A percentile compares a stretch with the other conserved stretches of the same genome.
Conservation (phyloP, 2,329 filamentous ascomycete species). For the Aspergillus aculeatinus region DNA sequence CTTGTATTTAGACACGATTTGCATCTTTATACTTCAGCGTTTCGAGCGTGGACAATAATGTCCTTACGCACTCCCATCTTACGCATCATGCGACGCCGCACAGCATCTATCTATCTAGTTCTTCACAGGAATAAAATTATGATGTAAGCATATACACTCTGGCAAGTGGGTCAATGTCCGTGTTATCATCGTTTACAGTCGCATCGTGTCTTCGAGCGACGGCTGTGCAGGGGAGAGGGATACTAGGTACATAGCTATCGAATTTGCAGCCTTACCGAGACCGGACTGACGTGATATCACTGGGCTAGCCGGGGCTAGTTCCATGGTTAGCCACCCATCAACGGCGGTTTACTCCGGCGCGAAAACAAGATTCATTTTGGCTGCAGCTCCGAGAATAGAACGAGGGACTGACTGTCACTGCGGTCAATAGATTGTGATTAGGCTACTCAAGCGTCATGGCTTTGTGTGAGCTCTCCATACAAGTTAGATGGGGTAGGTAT, state of each 20-base stretch:
- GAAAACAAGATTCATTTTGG: constrained; percentile 6
- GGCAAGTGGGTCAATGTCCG: too few species aligned
- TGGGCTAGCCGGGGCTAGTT: constrained; percentile 12
- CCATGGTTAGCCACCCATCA: constrained; percentile 11
- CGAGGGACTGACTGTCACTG: neutral
- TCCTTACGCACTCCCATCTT: neutral
- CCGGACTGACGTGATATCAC: constrained; percentile 9
- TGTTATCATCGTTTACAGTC: too few species aligned
- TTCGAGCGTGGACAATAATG: neutral
- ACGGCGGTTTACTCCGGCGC: constrained; percentile 8
- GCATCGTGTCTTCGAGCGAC: too few species aligned
- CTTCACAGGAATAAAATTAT: neutral
- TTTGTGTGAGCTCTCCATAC: neutral
- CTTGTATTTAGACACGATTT: constrained; percentile 19
- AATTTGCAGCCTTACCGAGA: neutral
- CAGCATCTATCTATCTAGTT: neutral
- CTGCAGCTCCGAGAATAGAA: constrained; percentile 7
- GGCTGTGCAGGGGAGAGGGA: neutral
- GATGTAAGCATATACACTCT: neutral
- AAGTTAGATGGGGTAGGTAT: neutral
- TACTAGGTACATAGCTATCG: too few species aligned
- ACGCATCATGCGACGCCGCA: neutral
- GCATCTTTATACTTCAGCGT: neutral
- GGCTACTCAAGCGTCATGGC: neutral
- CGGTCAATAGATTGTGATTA: neutral